Conservation (phyloP, 1,284 basidiomycete genomes). For the Athelia psychrophila region DNA sequence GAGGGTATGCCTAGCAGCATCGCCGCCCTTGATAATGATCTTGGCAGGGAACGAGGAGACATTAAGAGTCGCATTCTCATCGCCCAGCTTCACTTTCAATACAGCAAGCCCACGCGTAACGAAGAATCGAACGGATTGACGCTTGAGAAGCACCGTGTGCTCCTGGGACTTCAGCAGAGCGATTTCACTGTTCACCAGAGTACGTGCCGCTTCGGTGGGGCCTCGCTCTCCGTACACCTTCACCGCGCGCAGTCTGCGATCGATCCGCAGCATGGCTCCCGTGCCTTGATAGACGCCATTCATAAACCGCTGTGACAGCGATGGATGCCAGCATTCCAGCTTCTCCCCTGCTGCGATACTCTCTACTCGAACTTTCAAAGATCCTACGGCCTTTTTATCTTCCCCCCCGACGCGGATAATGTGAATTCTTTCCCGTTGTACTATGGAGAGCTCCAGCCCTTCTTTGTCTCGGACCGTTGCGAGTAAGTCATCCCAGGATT, state of each 20-base stretch:
- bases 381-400: not conserved
- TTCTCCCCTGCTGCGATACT: not conserved
- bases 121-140: slow-evolving; percentile 1
- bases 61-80: not conserved
- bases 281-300: not conserved
- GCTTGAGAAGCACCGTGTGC: not conserved
- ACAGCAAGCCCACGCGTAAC: not conserved
- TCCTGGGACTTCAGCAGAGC: not conserved
- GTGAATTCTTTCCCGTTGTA: not conserved
- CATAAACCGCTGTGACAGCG: not conserved
- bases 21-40: slow-evolving; percentile 1
- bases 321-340: not conserved
- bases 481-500: slow-evolving; percentile 41
- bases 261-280: not conserved
- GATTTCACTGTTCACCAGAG: not conserved
- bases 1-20: not conserved
- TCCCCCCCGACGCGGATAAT: not conserved
- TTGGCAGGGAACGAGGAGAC: not conserved
- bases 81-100: not conserved
- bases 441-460: not conserved
- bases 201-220: not conserved
- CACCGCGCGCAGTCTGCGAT: not conserved
- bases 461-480: slow-evolving; percentile 28
- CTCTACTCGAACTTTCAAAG: not conserved
- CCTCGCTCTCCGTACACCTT: not conserved